Percentiles rank a stretch among this genome's conserved stretches.
Evolutionary conservation across 2,329 filamentous ascomycete genomes (phyloP).

Genomic region (Epichloe sibirici): DNA sequence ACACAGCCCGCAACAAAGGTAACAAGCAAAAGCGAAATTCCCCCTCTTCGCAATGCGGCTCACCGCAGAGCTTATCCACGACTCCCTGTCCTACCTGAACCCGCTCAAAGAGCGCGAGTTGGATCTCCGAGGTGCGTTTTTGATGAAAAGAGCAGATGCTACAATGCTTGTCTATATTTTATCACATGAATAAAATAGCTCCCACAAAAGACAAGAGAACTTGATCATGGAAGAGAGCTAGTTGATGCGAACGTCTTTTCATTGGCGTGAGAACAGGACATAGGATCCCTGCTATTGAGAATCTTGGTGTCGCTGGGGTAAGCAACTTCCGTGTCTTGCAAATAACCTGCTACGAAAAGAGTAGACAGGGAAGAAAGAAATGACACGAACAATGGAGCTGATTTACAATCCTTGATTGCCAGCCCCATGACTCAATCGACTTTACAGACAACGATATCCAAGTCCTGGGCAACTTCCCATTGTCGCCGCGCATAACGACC

Average conservation of each 20-base stretch:
- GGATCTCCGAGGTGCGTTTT: slow-evolving; percentile 88
- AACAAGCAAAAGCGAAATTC: not conserved
- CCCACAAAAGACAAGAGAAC: slow-evolving; percentile 29
- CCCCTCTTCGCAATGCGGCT: slow-evolving; percentile 67
- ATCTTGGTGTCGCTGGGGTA: slow-evolving; percentile 87
- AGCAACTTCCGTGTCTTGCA: slow-evolving; percentile 23
- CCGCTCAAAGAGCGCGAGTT: slow-evolving; percentile 97
- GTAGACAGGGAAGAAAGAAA: not conserved
- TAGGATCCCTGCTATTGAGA: slow-evolving; percentile 95
- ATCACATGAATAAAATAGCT: not conserved
- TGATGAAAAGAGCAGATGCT: slow-evolving; percentile 93
- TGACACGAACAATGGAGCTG: not conserved
- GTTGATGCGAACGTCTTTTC: slow-evolving; percentile 61
- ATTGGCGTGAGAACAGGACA: slow-evolving; percentile 59
- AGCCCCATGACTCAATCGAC: slow-evolving; percentile 96
- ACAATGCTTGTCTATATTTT: slow-evolving; percentile 37
- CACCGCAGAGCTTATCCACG: slow-evolving; percentile 86
- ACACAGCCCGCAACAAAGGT: not conserved
- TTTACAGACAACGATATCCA: slow-evolving; percentile 97
- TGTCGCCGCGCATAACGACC: slow-evolving; percentile 76
- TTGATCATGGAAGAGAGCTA: slow-evolving; percentile 40
- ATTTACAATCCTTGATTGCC: not conserved
- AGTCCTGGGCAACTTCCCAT: slow-evolving; percentile 79
- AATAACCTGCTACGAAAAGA: not conserved
- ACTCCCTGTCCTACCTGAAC: slow-evolving; percentile 95